A percentile compares a stretch with the other conserved stretches of the same genome.
Conservation (phyloP, 345 rosid species). For the Boechera divaricarpa region DNA sequence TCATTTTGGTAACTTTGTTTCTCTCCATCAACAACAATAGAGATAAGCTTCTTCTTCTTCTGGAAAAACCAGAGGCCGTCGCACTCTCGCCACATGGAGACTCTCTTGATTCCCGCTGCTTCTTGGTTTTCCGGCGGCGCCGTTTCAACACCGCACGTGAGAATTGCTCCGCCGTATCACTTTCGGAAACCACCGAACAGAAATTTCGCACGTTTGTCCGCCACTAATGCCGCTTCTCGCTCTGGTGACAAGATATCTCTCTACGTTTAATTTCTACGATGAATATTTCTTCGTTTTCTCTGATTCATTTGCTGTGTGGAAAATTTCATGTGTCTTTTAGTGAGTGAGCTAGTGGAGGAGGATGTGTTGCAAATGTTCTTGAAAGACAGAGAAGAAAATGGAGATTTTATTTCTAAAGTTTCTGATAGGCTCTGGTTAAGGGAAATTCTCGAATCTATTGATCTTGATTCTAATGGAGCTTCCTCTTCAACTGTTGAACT, state of each 20-base stretch:
- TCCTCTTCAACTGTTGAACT: constrained; percentile 23
- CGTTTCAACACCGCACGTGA: constrained; percentile 39
- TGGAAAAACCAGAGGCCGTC: constrained; percentile 13
- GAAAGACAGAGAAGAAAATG: constrained; percentile 75
- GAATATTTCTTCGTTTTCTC: background rate
- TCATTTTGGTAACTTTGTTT: background rate
- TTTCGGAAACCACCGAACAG: constrained; percentile 45
- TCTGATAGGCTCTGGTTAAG: constrained; percentile 74
- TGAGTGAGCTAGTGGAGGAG: constrained; percentile 63
- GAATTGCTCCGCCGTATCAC: constrained; percentile 34
- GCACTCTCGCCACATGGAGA: constrained; percentile 53
- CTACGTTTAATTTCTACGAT: background rate
- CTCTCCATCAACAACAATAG: background rate
- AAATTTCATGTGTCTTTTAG: constrained; percentile 37
- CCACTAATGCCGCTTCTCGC: constrained; percentile 54
- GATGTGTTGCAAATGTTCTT: constrained; percentile 76
- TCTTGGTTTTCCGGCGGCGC: constrained; percentile 51
- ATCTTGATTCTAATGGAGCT: constrained; percentile 42
- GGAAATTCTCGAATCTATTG: constrained; percentile 52
- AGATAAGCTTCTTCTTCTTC: constrained; percentile 35
- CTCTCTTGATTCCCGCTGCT: constrained; percentile 53
- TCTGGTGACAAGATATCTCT: constrained; percentile 49
- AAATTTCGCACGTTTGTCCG: constrained; percentile 41
- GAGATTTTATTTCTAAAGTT: constrained; percentile 81
- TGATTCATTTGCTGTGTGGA: background rate